Percentiles rank a stretch among this genome's conserved stretches.
phyloP scores from a whole-genome alignment of 2,329 filamentous ascomycete genomes.

The Colletotrichum limetticola region DNA sequence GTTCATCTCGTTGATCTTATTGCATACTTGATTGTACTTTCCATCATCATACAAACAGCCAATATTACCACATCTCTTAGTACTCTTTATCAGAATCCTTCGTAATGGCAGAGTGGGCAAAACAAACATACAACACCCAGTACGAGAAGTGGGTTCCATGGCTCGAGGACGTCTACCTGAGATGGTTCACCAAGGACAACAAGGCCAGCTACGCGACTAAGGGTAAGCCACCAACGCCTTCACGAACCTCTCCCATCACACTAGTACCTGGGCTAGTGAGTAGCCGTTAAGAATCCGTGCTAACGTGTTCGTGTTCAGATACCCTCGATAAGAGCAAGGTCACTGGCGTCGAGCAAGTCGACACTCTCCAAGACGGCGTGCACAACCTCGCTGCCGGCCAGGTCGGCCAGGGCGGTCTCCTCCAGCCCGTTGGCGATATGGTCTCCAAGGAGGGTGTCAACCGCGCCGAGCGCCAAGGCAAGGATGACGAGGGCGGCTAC shows the following conservation, averaged over 20 bases:
- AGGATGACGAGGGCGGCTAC: constrained; percentile 68
- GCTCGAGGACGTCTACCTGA: constrained; percentile 78
- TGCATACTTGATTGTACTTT: background rate
- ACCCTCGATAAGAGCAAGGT: constrained; percentile 76
- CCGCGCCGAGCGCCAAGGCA: constrained; percentile 71
- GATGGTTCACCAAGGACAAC: constrained; percentile 81
- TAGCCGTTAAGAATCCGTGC: background rate
- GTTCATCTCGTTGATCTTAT: constrained; percentile 26
- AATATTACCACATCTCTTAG: background rate
- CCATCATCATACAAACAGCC: background rate
- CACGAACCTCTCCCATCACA: background rate
- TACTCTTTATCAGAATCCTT: background rate
- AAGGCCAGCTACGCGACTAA: constrained; percentile 78
- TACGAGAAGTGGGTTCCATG: constrained; percentile 82
- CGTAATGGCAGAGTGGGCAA: constrained; percentile 63
- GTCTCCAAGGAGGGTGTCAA: constrained; percentile 74
- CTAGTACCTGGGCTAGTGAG: background rate
- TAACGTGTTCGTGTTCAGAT: constrained; percentile 54
- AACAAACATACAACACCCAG: constrained; percentile 74
- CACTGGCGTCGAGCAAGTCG: constrained; percentile 73
- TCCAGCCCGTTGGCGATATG: constrained; percentile 71
- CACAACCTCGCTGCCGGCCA: constrained; percentile 71
- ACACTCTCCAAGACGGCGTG: constrained; percentile 75
- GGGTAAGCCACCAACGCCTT: constrained; percentile 55
- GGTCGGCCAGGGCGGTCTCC: constrained; percentile 74